Base-by-base conservation (phyloP, 768 basidiomycete genomes). In the Amanita polypyramis region DNA sequence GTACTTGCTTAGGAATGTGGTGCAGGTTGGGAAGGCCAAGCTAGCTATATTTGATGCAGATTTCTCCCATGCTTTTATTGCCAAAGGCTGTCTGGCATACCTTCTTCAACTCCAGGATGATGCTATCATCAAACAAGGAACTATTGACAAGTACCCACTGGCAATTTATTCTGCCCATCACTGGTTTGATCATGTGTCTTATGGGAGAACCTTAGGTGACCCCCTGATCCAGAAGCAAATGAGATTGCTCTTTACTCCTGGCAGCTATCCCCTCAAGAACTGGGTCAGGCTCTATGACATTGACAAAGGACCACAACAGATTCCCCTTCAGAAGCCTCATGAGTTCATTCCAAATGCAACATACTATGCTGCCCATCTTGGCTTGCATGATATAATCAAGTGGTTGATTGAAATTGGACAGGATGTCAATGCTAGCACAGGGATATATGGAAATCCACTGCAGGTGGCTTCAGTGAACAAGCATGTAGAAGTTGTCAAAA, bases 311-410 rank as follows among this genome's bases (percentile, higher is more conserved):
- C 45, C 45, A 5, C 35, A 45, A 11, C 4, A 36, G 23, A 20
- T 36, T 7, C 45, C 45, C 2, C 12, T 21, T 12, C 33, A 25
- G n/a, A 37, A 20, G 15, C 29, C 23, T 5, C n/a, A 21, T 21
- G 35, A 36, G 5, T 37, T 17, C 15, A 17, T 3, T 10, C 34
- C 35, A 15, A 37, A 36, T 19, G 34, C 23, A 3, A n/a, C 36
- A 12, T 45, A 45, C 25, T 45, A 45, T 45, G 45, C 45, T 27
- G 36, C 45, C 7, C 35, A 15, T 14, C n/a, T 45, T 11, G 45
- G 45, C 7, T 45, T 45, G 25, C 6, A 36, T 17, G 23, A 15
- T 5, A 12, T 45, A 15, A 34, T 45, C 23, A 27, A 15, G 45
- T 35, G 34, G 34, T 45, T 45, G 35, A 17, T 45, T 10, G 17